Evolutionary conservation across 2,329 filamentous ascomycete species (phyloP).

Genomic region (Elsinoe fawcettii): DNA sequence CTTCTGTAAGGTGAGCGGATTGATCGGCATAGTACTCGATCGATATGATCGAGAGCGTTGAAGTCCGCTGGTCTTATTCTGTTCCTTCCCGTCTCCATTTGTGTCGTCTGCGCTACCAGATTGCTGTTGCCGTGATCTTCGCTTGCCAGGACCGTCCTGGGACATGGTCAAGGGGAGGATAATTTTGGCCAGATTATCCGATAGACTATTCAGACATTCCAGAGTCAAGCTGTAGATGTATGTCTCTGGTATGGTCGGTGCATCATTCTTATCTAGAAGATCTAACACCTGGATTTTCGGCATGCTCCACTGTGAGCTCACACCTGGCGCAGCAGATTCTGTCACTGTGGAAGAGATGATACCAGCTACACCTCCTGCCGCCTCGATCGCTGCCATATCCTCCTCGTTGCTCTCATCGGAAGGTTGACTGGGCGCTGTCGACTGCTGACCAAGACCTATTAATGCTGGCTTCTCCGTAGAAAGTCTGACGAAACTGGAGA

Average conservation of each 20-base stretch:
- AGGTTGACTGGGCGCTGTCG: constrained; percentile 65
- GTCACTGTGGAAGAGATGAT: constrained; percentile 70
- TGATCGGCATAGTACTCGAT: constrained; percentile 70
- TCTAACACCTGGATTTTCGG: constrained; percentile 84
- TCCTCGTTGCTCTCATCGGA: constrained; percentile 52
- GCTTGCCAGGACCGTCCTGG: constrained; percentile 50
- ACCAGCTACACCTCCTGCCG: constrained; percentile 69
- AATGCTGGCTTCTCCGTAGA: constrained; percentile 83
- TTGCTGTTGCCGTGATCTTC: constrained; percentile 30
- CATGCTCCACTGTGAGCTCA: constrained; percentile 86
- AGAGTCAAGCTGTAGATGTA: constrained; percentile 88
- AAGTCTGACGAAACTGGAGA: constrained; percentile 82
- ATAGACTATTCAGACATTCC: constrained; percentile 80
- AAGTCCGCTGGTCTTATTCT: constrained; percentile 21
- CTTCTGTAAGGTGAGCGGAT: constrained; percentile 68
- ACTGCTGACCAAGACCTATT: constrained; percentile 84
- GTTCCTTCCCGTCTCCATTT: constrained; percentile 36
- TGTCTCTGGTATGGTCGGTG: constrained; percentile 77
- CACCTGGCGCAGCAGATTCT: constrained; percentile 60
- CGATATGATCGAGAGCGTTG: constrained; percentile 59
- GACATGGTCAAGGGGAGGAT: constrained; percentile 85
- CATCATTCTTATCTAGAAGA: constrained; percentile 83
- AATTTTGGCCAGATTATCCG: constrained; percentile 87
- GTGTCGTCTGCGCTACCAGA: constrained; percentile 31
- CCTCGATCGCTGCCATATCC: constrained; percentile 83